Base-by-base conservation (phyloP, 2,329 filamentous ascomycete genomes). In the Pseudogymnoascus sp. region DNA sequence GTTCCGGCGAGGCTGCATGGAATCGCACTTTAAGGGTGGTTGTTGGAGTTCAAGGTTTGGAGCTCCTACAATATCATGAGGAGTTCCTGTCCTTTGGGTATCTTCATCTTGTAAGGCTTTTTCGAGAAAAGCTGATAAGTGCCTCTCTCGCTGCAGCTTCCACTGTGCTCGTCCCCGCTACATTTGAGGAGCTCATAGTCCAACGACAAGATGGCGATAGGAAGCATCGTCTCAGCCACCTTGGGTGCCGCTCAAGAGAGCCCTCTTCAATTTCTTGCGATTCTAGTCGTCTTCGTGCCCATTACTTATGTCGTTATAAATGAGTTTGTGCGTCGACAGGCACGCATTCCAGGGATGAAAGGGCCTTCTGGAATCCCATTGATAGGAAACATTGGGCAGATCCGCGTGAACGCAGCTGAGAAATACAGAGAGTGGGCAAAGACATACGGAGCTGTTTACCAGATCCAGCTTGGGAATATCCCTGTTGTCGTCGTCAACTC, bases 401-500 rank as follows among this genome's bases (percentile, higher is more conserved):
- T 84, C 31, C 77, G 80, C 4, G 73, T 75, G 60, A 81, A 84
- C 64, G 82, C 82, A 0, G 80, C 82, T 0, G 81, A 83, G 63
- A 79, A 82, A 68, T 85, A 84, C 68, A 78, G 81, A 2, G 66
- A 77, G 29, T 85, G 82, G 82, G 76, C 81, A 0, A 76, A 76
- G 61, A 75, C 71, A 39, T 80, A 80, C 63, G 78, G 79, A 0
- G 68, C 74, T 1, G 81, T 85, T 1, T 85, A 81, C 68, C 82
- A 85, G 67, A 81, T 85, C 19, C 78, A 81, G 68, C 70, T 85
- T 6, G 83, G 83, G 0, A 84, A 85, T 61, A 75, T 83, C 14
- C 81, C 81, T 0, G 74, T 84, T 12, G 76, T 85, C 2, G 77
- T 85, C 8, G 77, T 85, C 52, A 84, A 84, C 68, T 80, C 78